These are phyloP conservation scores for Elaeis guineensis DNA, from an alignment of 176 grass and related monocot species.

Conservation along the genomic window DNA sequence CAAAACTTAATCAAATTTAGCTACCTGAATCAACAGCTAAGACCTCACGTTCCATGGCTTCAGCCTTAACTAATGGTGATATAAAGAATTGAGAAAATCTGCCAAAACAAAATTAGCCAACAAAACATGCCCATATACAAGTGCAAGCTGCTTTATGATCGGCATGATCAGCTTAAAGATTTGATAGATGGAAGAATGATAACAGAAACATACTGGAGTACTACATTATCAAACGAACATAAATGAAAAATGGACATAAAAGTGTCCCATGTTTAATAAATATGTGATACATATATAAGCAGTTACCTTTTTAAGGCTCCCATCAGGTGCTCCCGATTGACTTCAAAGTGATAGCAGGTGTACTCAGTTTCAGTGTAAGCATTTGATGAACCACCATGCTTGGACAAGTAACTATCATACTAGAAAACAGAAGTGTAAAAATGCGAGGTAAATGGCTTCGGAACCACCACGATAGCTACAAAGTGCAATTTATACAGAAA, in stretches of 20 bases:
- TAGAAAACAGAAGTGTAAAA: constrained; percentile 12
- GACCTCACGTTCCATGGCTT: constrained; percentile 95
- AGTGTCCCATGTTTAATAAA: no score
- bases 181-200: neutral
- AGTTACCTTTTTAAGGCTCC: constrained; percentile 81
- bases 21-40: constrained; percentile 88
- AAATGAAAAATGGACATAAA: no score
- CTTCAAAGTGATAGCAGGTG: constrained; percentile 93
- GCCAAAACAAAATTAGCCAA: constrained; percentile 22
- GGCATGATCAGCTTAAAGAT: neutral
- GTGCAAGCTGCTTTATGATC: constrained; percentile 12
- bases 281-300: neutral
- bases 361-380: constrained; percentile 93
- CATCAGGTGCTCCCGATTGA: constrained; percentile 71
- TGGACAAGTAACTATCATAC: constrained; percentile 95
- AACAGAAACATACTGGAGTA: neutral
- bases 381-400: constrained; percentile 91
- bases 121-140: constrained; percentile 9
- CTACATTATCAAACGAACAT: no score
- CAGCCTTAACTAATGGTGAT: constrained; percentile 88
- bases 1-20: constrained; percentile 24
- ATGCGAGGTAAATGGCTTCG: neutral
- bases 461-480: neutral
- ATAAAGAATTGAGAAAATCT: constrained; percentile 98
- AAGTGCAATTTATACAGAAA: no score